Percentiles rank a stretch among this genome's conserved stretches.
These are phyloP conservation scores for Candida railenensis DNA, from an alignment of 805 yeast genomes.

Conservation along the genomic window DNA sequence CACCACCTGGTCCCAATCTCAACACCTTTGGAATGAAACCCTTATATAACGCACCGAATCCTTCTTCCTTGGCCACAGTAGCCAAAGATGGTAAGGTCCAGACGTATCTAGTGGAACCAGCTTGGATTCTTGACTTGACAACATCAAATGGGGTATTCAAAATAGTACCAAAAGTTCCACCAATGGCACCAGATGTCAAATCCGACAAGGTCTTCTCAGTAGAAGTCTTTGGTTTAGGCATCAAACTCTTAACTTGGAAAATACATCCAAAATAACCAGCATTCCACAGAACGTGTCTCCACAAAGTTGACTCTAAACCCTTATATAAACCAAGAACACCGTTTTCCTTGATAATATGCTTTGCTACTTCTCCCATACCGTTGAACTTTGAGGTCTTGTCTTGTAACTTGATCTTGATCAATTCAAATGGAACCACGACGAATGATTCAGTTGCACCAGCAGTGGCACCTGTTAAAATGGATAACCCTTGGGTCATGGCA, in stretches of 20 bases:
- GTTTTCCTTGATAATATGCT: conserved; percentile 66
- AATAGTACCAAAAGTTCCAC: conserved; percentile 96
- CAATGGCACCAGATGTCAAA: conserved; percentile 88
- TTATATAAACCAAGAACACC: conserved; percentile 86
- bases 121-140: conserved; percentile 95
- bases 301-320: conserved; percentile 94
- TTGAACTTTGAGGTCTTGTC: conserved; percentile 79
- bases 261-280: conserved; percentile 97
- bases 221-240: conserved; percentile 74
- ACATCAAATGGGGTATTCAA: conserved; percentile 97
- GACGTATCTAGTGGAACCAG: conserved; percentile 81
- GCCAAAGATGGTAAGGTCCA: conserved; percentile 86
- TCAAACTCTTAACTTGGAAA: conserved; percentile 73
- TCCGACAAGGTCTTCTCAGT: conserved; percentile 82
- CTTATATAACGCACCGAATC: conserved; percentile 85
- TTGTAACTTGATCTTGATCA: conserved; percentile 92
- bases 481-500: conserved; percentile 75
- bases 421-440: conserved; percentile 96
- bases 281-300: conserved; percentile 97
- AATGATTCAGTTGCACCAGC: conserved; percentile 98
- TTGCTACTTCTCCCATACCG: conserved; percentile 81
- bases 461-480: conserved; percentile 92
- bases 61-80: conserved; percentile 84
- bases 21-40: conserved; percentile 97
- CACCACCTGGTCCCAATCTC: conserved; percentile 99